Evolutionary conservation across 352 stramenopile genomes (phyloP), one percentile per base, ranked within the genome.

Genomic region (Globisporangium nagaii): DNA sequence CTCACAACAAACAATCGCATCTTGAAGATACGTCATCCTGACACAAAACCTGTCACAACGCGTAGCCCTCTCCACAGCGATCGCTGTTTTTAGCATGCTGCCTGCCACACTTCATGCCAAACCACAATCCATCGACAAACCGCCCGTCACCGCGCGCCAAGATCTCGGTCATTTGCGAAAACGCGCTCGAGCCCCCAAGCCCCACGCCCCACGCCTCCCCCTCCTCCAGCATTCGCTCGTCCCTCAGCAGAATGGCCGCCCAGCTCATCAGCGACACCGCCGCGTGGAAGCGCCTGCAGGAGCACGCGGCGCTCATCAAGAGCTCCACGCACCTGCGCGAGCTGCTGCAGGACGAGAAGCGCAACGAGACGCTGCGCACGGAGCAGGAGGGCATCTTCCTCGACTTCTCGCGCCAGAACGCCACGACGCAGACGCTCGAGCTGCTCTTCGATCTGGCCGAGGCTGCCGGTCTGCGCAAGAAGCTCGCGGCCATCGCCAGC

Each of bases 331-430:
- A 98, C 71, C 69, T 98, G 60, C 81, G 90, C 50, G 80, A 97
- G 36, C 79, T 98, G 39, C 73, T 98, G 5, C 58, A 75, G 48
- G 92, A 98, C 68, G 66, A 86, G 47, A 71, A 87, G 48, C 84
- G 96, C 32, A 97, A 90, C 58, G 68, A 92, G 25, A 71, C 74
- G 46, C 86, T 99, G 74, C 90, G 80, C 68, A 96, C 88, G 17
- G 72, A 96, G 68, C 88, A 98, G 65, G 79, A 96, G 67, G 90
- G 88, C 52, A 93, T 98, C 22, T 91, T 96, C 60, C 72, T 98
- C 40, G 96, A 99, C 70, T 99, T 91, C 61, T 97, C 88, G 19
- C 82, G 96, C 44, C 95, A 98, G 73, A 93, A 97, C 48, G 94
- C 89, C 20, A 97, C 83, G 1, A 61, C 79, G 53, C 68, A 92